phyloP scores from a whole-genome alignment of 2,329 filamentous ascomycete species.

The Hymenoscyphus repandus region DNA sequence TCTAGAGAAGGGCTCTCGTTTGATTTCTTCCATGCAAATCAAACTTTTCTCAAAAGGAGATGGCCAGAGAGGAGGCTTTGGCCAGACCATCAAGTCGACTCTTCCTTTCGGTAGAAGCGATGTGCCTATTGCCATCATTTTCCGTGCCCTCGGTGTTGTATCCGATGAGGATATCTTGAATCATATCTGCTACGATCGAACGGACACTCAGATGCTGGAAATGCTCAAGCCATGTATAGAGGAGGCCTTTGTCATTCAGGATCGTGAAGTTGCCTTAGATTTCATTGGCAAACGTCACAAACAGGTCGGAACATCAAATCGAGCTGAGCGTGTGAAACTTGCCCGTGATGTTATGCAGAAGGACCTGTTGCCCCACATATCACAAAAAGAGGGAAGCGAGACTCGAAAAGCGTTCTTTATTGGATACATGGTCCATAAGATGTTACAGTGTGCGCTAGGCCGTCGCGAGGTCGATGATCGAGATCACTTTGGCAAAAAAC shows the following conservation, averaged over 20 bases:
- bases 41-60: conserved; percentile 87
- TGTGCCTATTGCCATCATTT: conserved; percentile 90
- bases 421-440: conserved; percentile 96
- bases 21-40: conserved; percentile 88
- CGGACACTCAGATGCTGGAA: conserved; percentile 94
- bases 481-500: conserved; percentile 99
- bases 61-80: conserved; percentile 70
- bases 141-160: conserved; percentile 90
- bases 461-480: conserved; percentile 92
- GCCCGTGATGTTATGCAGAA: conserved; percentile 95
- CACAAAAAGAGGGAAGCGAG: conserved; percentile 88
- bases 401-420: conserved; percentile 97
- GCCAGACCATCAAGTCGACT: conserved; percentile 83
- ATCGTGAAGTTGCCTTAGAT: conserved; percentile 88
- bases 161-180: conserved; percentile 98
- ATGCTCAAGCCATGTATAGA: conserved; percentile 97
- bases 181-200: conserved; percentile 93
- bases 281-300: conserved; percentile 92
- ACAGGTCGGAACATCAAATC: conserved; percentile 60
- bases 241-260: conserved; percentile 93
- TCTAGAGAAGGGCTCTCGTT: conserved; percentile 88
- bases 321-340: conserved; percentile 85
- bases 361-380: conserved; percentile 94
- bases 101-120: conserved; percentile 92
- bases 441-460: conserved; percentile 88